These are phyloP conservation scores for Gossypium australe DNA, from an alignment of 345 rosid species.

Conservation along the genomic window DNA sequence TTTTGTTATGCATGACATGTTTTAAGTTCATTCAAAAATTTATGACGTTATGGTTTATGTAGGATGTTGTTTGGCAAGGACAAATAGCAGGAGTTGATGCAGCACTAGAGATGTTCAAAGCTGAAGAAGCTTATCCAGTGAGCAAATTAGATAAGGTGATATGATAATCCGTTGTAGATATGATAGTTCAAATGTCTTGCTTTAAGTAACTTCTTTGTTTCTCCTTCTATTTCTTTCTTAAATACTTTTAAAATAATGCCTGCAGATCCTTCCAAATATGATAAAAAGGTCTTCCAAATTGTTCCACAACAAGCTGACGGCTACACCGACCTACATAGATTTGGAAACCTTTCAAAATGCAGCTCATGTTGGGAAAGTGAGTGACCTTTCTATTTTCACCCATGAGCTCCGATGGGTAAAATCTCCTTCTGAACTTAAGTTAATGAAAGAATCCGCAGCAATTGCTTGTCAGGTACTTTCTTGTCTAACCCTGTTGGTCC, in stretches of 20 bases:
- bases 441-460: constrained; percentile 94
- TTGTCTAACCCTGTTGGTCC: not conserved
- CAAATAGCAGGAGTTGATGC: constrained; percentile 83
- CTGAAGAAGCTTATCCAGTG: constrained; percentile 78
- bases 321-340: constrained; percentile 48
- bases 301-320: constrained; percentile 73
- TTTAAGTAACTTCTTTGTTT: constrained; percentile 11
- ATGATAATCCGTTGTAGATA: constrained; percentile 11
- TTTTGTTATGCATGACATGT: constrained; percentile 1
- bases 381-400: constrained; percentile 51
- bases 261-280: constrained; percentile 85
- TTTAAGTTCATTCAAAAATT: not conserved
- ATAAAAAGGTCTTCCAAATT: constrained; percentile 58
- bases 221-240: not conserved
- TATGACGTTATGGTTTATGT: constrained; percentile 13
- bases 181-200: not conserved
- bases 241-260: constrained; percentile 8
- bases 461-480: constrained; percentile 87
- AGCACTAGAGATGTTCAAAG: constrained; percentile 71
- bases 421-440: constrained; percentile 78
- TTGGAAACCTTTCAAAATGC: constrained; percentile 62
- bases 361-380: constrained; percentile 48
- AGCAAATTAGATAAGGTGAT: constrained; percentile 62
- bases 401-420: constrained; percentile 78
- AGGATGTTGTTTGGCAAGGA: constrained; percentile 95